These are phyloP conservation scores for Diplodia scrobiculata DNA, from an alignment of 2,329 filamentous ascomycete species.

Conservation along the genomic window DNA sequence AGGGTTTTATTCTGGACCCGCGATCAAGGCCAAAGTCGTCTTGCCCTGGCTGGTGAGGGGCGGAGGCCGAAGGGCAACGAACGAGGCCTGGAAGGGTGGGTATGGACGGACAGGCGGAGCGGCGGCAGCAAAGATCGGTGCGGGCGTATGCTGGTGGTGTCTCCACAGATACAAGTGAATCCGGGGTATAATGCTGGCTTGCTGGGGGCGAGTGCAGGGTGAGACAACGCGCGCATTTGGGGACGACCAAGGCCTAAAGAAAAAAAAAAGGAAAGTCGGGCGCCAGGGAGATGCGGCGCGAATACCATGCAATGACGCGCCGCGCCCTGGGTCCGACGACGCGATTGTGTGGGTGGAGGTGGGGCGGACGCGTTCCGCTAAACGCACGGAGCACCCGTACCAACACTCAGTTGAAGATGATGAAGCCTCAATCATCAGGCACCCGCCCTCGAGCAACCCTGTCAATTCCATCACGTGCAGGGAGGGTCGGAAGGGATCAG, in stretches of 20 bases:
- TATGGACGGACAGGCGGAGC: too few species aligned
- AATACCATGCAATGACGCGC: slow-evolving; percentile 16
- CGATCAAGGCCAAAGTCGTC: background rate
- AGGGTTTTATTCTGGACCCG: background rate
- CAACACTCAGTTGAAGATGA: background rate
- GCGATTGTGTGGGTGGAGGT: background rate
- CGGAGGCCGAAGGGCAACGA: background rate
- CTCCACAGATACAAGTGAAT: background rate
- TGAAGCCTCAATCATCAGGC: background rate
- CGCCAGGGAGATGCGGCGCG: background rate
- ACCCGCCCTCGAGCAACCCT: background rate
- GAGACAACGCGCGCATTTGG: background rate
- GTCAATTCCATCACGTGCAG: background rate
- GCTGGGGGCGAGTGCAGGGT: background rate
- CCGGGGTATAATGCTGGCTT: background rate
- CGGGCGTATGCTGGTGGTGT: background rate
- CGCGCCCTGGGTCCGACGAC: background rate
- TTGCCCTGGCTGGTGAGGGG: background rate
- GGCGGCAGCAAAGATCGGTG: background rate
- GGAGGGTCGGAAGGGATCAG: background rate
- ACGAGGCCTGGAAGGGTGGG: background rate
- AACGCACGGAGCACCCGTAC: background rate
- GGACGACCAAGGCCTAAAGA: background rate
- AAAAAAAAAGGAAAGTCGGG: too few species aligned
- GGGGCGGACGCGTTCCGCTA: slow-evolving; percentile 8